Percentiles rank a stretch among this genome's conserved stretches.
Evolutionary conservation across 2,329 filamentous ascomycete species (phyloP).

Genomic region (Trichoderma sp.): DNA sequence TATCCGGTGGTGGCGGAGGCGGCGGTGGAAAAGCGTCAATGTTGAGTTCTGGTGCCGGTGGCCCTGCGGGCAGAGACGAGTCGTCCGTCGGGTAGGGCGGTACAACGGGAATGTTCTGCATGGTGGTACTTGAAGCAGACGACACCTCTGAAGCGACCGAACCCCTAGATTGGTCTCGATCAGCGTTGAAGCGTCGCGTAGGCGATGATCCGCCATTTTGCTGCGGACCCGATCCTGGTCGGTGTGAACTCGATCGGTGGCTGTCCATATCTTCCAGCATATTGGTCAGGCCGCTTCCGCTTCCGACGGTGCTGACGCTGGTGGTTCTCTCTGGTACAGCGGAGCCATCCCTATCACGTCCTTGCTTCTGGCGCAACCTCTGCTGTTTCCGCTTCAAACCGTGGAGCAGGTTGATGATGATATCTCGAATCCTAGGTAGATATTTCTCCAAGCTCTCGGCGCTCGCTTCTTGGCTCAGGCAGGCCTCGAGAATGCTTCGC

Average conservation of each 20-base stretch:
- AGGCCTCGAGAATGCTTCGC: conserved; percentile 89
- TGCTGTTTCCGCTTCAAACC: conserved; percentile 97
- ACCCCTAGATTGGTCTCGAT: conserved; percentile 53
- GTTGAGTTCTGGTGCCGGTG: conserved; percentile 47
- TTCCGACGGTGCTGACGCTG: conserved; percentile 61
- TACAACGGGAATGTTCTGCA: conserved; percentile 75
- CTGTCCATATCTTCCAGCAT: conserved; percentile 63
- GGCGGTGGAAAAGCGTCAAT: conserved; percentile 71
- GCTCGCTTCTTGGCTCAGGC: conserved; percentile 93
- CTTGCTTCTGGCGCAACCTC: conserved; percentile 68
- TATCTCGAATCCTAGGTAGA: conserved; percentile 90
- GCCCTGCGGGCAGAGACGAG: conserved; percentile 47
- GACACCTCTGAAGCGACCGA: conserved; percentile 62
- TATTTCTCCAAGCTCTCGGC: conserved; percentile 92
- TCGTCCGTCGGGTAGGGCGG: conserved; percentile 70
- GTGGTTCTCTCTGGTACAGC: conserved; percentile 52
- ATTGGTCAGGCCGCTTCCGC: conserved; percentile 55
- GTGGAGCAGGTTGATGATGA: conserved; percentile 96
- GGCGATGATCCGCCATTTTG: conserved; percentile 45
- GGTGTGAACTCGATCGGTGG: conserved; percentile 45
- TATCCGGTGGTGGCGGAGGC: conserved; percentile 66
- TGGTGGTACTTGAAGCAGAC: conserved; percentile 69
- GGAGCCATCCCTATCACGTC: conserved; percentile 49
- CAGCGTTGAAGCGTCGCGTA: conserved; percentile 48
- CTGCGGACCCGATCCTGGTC: conserved; percentile 31